These are phyloP conservation scores for Viridothelium virens DNA, from an alignment of 495 filamentous ascomycete species.

Conservation along the genomic window DNA sequence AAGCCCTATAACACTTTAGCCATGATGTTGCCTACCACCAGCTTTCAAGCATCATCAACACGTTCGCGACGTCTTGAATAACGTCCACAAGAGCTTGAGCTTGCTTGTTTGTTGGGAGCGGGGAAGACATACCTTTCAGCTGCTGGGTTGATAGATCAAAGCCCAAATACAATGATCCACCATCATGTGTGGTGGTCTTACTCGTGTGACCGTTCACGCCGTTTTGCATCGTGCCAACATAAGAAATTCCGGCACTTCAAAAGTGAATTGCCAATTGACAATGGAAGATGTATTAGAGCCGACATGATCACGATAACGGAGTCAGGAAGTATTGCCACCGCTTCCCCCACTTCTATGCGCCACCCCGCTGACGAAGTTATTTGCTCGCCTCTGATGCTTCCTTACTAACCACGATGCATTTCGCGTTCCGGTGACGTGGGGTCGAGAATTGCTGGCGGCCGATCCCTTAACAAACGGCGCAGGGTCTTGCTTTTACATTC, in stretches of 20 bases:
- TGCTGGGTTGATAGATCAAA: conserved; percentile 97
- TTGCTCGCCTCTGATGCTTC: not conserved
- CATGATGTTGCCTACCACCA: not conserved
- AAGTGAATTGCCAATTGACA: no score
- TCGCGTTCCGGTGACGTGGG: not conserved
- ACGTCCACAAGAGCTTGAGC: conserved; percentile 7
- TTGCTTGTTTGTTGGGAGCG: not conserved
- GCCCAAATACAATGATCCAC: conserved; percentile 66
- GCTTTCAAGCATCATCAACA: not conserved
- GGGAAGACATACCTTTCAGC: conserved; percentile 57
- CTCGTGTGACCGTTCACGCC: not conserved
- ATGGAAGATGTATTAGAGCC: not conserved
- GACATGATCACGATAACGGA: not conserved
- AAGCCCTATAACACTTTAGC: conserved; percentile 47
- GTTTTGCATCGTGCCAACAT: not conserved
- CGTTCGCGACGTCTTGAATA: not conserved
- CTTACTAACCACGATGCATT: no score
- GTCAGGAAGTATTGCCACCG: not conserved
- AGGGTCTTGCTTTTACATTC: not conserved
- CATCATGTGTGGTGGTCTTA: not conserved
- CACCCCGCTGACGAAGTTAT: not conserved
- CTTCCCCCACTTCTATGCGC: not conserved
- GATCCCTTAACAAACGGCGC: not conserved
- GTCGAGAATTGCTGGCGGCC: not conserved
- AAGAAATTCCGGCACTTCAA: no score